A percentile compares a stretch with the other conserved stretches of the same genome.
Conservation (phyloP, 192 early-diverging fungal species). For the Phlyctochytrium arcticum region DNA sequence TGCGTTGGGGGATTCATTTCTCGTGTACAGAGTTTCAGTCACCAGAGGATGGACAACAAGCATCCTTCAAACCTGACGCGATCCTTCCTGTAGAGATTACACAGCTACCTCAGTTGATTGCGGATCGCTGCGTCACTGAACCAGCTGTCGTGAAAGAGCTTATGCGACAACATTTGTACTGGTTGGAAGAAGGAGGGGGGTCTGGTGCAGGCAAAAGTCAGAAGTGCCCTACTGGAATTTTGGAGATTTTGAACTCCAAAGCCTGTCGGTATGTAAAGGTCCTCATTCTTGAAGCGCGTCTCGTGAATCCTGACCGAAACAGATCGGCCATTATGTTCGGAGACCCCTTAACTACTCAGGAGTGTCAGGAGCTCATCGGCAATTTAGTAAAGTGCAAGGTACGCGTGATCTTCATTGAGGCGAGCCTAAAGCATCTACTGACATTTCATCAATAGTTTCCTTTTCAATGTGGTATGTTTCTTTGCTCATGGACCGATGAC, state of each 20-base stretch:
- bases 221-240: constrained; percentile 56
- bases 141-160: constrained; percentile 43
- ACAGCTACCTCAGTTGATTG: constrained; percentile 51
- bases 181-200: constrained; percentile 37
- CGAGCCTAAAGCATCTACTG: not conserved
- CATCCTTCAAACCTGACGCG: not conserved
- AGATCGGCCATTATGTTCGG: constrained; percentile 77
- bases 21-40: not conserved
- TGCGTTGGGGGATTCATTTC: constrained; percentile 48
- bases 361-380: constrained; percentile 52
- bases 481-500: too few species aligned
- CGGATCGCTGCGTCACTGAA: constrained; percentile 59
- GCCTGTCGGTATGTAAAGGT: constrained; percentile 64
- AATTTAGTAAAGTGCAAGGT: constrained; percentile 45
- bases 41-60: not conserved
- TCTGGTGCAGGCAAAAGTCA: not conserved
- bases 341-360: constrained; percentile 41
- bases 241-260: constrained; percentile 71
- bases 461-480: constrained; percentile 31
- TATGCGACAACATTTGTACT: constrained; percentile 42
- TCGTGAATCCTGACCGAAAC: not conserved
- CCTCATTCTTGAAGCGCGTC: too few species aligned
- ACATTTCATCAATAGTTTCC: constrained; percentile 23
- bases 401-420: not conserved
- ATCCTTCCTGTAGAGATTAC: constrained; percentile 9